Evolutionary conservation across 2,329 filamentous ascomycete species (phyloP).

Genomic region (Paraphoma sp.): DNA sequence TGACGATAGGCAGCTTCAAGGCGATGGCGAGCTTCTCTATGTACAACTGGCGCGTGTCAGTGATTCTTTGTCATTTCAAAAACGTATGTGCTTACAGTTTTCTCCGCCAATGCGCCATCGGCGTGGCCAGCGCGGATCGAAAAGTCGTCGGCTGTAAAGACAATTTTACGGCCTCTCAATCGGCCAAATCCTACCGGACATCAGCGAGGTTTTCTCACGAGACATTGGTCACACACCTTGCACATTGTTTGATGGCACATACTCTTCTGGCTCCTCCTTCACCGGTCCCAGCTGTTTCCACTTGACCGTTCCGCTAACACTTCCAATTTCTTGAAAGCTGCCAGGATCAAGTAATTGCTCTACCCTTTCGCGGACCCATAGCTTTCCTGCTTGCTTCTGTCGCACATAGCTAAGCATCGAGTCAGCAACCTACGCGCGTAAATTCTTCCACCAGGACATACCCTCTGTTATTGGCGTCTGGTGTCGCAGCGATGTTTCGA

Average conservation of each 20-base stretch:
- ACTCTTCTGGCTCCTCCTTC: constrained; percentile 58
- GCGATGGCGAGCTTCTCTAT: constrained; percentile 67
- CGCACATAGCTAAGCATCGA: constrained; percentile 55
- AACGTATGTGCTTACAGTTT: constrained; percentile 50
- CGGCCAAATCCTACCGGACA: constrained; percentile 53
- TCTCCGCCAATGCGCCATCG: constrained; percentile 65
- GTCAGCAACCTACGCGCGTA: neutral
- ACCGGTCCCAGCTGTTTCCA: constrained; percentile 60
- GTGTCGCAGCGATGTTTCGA: constrained; percentile 60
- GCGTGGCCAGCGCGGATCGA: constrained; percentile 69
- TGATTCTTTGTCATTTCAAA: neutral
- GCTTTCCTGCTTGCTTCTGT: constrained; percentile 68
- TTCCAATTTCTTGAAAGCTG: constrained; percentile 66
- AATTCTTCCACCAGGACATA: neutral
- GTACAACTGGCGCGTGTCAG: constrained; percentile 53
- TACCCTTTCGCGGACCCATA: constrained; percentile 70
- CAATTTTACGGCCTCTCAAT: constrained; percentile 60
- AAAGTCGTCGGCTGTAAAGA: constrained; percentile 71
- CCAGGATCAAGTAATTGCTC: constrained; percentile 63
- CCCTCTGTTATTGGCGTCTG: constrained; percentile 61
- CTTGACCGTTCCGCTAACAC: constrained; percentile 63
- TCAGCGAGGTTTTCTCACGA: constrained; percentile 1
- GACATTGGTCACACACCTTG: constrained; percentile 50
- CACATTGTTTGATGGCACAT: constrained; percentile 67
- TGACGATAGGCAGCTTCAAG: constrained; percentile 65